Conservation (phyloP, 768 basidiomycete species). For the Psilocybe sp. region DNA sequence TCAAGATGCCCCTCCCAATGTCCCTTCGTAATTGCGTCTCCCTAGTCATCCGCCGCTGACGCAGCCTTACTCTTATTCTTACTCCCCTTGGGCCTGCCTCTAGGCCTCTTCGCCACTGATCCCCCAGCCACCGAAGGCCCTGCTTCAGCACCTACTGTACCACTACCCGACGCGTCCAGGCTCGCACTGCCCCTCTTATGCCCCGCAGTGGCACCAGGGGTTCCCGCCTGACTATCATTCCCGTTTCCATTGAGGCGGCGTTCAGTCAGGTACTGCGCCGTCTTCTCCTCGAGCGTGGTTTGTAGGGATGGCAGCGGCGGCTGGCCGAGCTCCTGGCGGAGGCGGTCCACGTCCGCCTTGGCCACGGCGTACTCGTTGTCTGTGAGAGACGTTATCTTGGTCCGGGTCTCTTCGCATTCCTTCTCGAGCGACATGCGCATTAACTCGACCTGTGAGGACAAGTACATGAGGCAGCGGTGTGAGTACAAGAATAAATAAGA, state of each 20-base stretch:
- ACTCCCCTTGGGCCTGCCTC: conserved; percentile 71
- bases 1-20: too few relatives aligned
- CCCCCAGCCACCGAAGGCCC: conserved; percentile 17
- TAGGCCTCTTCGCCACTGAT: conserved; percentile 45
- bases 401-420: conserved; percentile 71
- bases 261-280: conserved; percentile 55
- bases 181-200: neutral
- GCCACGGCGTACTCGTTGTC: conserved; percentile 76
- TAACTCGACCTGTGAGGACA: conserved; percentile 52
- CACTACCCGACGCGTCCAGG: conserved; percentile 6
- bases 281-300: conserved; percentile 71
- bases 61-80: conserved; percentile 43
- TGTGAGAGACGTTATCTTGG: conserved; percentile 63
- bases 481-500: too few relatives aligned
- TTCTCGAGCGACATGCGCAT: conserved; percentile 63
- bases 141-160: conserved; percentile 20
- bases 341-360: conserved; percentile 73
- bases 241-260: conserved; percentile 59
- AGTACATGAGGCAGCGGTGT: neutral
- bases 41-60: too few relatives aligned
- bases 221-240: conserved; percentile 27
- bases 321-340: conserved; percentile 76
- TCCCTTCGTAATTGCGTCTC: too few relatives aligned
- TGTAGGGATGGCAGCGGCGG: conserved; percentile 71
- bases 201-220: conserved; percentile 4